phyloP scores from a whole-genome alignment of 306 rosid species.

The Chamaecrista fasciculata region DNA sequence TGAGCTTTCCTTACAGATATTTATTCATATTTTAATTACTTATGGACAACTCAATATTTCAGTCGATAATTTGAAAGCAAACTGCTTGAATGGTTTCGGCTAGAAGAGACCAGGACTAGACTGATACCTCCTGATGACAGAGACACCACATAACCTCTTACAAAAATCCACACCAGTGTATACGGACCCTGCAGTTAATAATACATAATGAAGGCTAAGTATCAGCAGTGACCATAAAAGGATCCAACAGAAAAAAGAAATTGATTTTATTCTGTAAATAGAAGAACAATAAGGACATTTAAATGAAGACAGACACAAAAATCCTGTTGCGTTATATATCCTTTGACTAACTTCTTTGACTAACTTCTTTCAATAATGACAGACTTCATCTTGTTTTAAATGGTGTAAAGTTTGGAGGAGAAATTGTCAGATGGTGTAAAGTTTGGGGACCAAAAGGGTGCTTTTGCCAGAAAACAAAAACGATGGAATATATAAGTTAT shows the following conservation, averaged over 20 bases:
- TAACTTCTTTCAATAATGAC: too few relatives aligned
- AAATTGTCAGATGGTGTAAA: too few relatives aligned
- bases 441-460: too few relatives aligned
- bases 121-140: slow-evolving; percentile 86
- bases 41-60: neutral
- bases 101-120: slow-evolving; percentile 9
- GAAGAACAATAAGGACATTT: slow-evolving; percentile 5
- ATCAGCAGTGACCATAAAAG: slow-evolving; percentile 20
- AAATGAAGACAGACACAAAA: neutral
- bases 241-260: neutral
- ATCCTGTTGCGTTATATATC: too few relatives aligned
- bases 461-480: too few relatives aligned
- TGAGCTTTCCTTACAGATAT: slow-evolving; percentile 12
- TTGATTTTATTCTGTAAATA: neutral
- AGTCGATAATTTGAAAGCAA: neutral
- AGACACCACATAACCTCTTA: slow-evolving; percentile 96
- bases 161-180: slow-evolving; percentile 97
- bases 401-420: too few relatives aligned
- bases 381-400: too few relatives aligned
- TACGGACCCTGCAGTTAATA: slow-evolving; percentile 64
- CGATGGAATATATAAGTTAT: neutral
- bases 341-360: too few relatives aligned
- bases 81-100: slow-evolving; percentile 7
- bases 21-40: neutral
- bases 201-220: slow-evolving; percentile 11